Evolutionary conservation across 345 rosid species (phyloP).

Genomic region (Citrus hindsii): DNA sequence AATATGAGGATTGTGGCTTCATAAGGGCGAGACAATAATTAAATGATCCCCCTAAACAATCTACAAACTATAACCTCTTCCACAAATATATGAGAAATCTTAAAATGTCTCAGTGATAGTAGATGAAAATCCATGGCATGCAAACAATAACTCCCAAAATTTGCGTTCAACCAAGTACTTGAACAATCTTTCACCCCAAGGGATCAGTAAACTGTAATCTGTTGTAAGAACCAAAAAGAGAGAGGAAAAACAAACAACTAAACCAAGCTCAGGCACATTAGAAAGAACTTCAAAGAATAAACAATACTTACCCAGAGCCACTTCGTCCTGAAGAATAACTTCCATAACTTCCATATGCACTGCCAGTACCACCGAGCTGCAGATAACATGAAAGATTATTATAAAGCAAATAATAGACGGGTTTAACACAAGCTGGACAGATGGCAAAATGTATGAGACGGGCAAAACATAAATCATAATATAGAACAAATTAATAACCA

Average conservation of each 20-base stretch:
- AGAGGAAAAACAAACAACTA: not conserved
- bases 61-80: not conserved
- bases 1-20: slow-evolving; percentile 26
- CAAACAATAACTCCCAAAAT: slow-evolving; percentile 7
- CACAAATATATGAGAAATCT: not conserved
- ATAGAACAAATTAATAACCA: not conserved
- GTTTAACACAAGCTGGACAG: not conserved
- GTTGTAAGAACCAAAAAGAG: too few species aligned
- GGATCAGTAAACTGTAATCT: not conserved
- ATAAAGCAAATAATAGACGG: not conserved
- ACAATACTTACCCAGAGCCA: slow-evolving; percentile 73
- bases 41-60: slow-evolving; percentile 3
- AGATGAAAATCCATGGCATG: slow-evolving; percentile 2
- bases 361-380: slow-evolving; percentile 69
- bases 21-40: slow-evolving; percentile 9
- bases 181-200: not conserved
- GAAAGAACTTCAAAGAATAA: not conserved
- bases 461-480: not conserved
- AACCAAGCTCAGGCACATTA: not conserved
- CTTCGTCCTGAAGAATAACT: slow-evolving; percentile 78
- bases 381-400: slow-evolving; percentile 19
- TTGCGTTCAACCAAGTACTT: not conserved
- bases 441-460: too few species aligned
- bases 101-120: not conserved
- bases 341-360: slow-evolving; percentile 85